Percentiles rank a stretch among this genome's conserved stretches.
Conservation (phyloP, 805 yeast species). For the Schizosaccharomyces japonicus region DNA sequence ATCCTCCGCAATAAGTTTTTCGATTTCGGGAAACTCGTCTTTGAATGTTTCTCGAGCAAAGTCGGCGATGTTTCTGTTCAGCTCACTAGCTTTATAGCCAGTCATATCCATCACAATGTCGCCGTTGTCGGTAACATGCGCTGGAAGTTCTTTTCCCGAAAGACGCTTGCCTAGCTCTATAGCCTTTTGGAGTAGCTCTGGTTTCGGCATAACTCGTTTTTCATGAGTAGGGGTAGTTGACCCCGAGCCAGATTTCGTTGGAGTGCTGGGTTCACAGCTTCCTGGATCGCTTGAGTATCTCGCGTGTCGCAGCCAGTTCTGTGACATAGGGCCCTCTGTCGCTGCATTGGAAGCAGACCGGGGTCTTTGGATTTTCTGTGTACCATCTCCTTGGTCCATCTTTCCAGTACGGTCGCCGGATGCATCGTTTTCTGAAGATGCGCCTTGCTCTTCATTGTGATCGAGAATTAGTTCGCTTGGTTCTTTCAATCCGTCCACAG, state of each 20-base stretch:
- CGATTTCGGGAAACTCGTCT: constrained; percentile 39
- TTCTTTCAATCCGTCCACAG: not conserved
- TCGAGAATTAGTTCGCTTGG: too few relatives aligned
- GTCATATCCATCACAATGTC: constrained; percentile 80
- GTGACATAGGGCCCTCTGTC: too few relatives aligned
- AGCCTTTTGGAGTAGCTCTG: constrained; percentile 2
- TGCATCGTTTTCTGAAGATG: not conserved
- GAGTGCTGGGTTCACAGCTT: too few relatives aligned
- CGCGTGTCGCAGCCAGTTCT: too few relatives aligned
- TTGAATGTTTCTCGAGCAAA: constrained; percentile 45
- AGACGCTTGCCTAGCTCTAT: constrained; percentile 31
- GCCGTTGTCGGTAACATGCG: constrained; percentile 69
- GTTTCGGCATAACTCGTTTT: too few relatives aligned
- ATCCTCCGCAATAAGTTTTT: constrained; percentile 15
- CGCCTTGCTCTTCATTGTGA: not conserved
- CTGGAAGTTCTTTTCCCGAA: constrained; percentile 36
- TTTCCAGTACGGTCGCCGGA: not conserved
- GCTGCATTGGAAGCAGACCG: too few relatives aligned
- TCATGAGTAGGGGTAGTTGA: too few relatives aligned
- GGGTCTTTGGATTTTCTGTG: too few relatives aligned
- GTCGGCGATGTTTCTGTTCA: constrained; percentile 52
- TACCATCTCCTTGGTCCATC: too few relatives aligned
- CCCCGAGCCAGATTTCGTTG: too few relatives aligned
- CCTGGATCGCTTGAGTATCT: too few relatives aligned
- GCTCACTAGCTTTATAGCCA: constrained; percentile 73